Evolutionary conservation across 352 stramenopile genomes (phyloP), one percentile per base, ranked within the genome.

Genomic region (Phytophthora colocasiae): DNA sequence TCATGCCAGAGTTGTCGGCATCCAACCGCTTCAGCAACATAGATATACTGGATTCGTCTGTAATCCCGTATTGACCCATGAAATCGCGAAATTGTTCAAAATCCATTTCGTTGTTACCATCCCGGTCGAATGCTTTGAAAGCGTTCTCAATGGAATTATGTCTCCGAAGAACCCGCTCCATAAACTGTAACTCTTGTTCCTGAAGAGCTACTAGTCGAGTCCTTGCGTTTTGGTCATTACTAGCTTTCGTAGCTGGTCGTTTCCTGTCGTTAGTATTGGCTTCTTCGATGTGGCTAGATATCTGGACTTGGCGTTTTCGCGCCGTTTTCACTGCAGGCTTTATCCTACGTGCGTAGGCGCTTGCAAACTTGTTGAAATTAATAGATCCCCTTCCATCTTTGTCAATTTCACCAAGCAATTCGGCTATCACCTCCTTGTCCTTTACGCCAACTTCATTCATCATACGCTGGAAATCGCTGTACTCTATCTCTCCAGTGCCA

Each of bases 1-100:
- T 66, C 34, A 71, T 65, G 0, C 81, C 77, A 0, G 81, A 90
- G 17, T 78, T 68, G 49, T 91, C 71, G 15, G 60, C 49, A 41
- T 91, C 83, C 9, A 90, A 22, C 14, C 77, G 73, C 19, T 71
- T 78, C 3, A 86, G 47, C 14, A 91, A 31, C 45, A 85, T 62
- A 1, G 77, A 67, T 5, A 91, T 66, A 32, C 75, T 87, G 2
- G 63, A 29, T 22, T 86, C 79, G 38, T 88, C 71, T n/a, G 51
- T 79, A 38, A 90, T 69, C 0, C 83, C 83, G 14, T 78, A 90
- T 27, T 81, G 73, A 1, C 53, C 57, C 69, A 91, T 72, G 9
- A 91, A 69, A 26, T 85, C 78, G 6, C 77, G 71, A 53, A 91
- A 88, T 61, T 84, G 68, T 9, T 85, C 78, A 38, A 83, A 89